Percentiles rank a stretch among this genome's conserved stretches.
These are phyloP conservation scores for Kwoniella dejecticola DNA, from an alignment of 768 basidiomycete genomes.

Conservation along the genomic window DNA sequence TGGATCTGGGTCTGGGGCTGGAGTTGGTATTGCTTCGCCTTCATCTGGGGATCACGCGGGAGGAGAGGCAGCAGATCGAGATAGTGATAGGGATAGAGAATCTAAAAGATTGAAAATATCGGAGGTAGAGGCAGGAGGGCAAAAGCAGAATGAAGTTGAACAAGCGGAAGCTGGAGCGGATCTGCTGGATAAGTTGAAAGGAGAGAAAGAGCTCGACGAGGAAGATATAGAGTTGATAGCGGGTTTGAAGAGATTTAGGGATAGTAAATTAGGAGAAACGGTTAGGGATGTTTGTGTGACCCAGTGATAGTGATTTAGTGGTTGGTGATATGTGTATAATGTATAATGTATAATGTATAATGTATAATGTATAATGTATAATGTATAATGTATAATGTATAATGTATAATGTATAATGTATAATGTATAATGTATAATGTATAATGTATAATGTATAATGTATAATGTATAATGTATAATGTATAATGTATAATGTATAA, in stretches of 20 bases:
- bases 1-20: too few species aligned
- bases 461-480: too few species aligned
- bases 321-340: too few species aligned
- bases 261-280: conserved; percentile 36
- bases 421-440: too few species aligned
- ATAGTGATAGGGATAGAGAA: conserved; percentile 8
- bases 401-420: too few species aligned
- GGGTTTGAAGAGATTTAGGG: conserved; percentile 43
- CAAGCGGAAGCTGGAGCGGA: not conserved
- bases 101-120: not conserved
- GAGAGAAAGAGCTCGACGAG: conserved; percentile 16
- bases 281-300: conserved; percentile 45
- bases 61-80: not conserved
- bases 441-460: too few species aligned
- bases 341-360: too few species aligned
- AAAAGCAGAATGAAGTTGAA: conserved; percentile 1
- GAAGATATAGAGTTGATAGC: conserved; percentile 45
- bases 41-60: not conserved
- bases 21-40: too few species aligned
- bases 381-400: too few species aligned
- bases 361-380: too few species aligned
- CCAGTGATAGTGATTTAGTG: conserved; percentile 24
- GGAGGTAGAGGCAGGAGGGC: too few species aligned
- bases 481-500: too few species aligned
- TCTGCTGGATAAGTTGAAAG: not conserved